Conservation (phyloP, 768 basidiomycete species). For the Mycena latifolia region DNA sequence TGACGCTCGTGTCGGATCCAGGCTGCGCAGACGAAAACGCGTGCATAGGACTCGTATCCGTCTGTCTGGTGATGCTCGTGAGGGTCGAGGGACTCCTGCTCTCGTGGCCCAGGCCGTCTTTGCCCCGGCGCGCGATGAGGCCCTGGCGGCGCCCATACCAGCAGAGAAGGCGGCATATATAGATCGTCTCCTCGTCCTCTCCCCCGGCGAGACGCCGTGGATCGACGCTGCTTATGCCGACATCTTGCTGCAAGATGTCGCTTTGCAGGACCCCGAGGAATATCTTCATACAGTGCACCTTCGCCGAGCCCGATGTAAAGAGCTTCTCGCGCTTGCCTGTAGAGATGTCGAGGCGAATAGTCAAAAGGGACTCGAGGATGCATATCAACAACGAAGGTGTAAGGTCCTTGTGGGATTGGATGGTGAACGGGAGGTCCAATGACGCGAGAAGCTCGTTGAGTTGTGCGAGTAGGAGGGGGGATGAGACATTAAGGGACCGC, state of each 20-base stretch:
- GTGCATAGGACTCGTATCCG: constrained; percentile 35
- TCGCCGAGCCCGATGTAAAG: constrained; percentile 45
- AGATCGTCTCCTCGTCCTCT: constrained; percentile 74
- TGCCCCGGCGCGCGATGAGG: constrained; percentile 40
- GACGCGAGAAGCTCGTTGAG: constrained; percentile 62
- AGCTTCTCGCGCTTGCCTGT: constrained; percentile 29
- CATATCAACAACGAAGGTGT: constrained; percentile 80
- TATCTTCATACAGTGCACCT: constrained; percentile 77
- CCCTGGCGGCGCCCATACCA: constrained; percentile 70
- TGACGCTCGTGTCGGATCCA: constrained; percentile 46
- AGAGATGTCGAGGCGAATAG: constrained; percentile 63
- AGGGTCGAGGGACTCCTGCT: constrained; percentile 45
- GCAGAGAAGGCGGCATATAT: constrained; percentile 75
- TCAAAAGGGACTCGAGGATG: constrained; percentile 74
- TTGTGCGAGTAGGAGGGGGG: constrained; percentile 43
- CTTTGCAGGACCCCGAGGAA: constrained; percentile 80
- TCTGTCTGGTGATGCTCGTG: constrained; percentile 47
- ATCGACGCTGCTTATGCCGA: constrained; percentile 76
- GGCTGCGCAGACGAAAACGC: not conserved
- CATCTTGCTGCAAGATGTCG: constrained; percentile 69
- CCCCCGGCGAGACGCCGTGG: constrained; percentile 74
- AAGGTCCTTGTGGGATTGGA: constrained; percentile 70
- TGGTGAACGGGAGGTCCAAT: constrained; percentile 58
- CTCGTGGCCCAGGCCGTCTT: not conserved
- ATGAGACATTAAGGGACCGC: constrained; percentile 18